Conservation (phyloP, 257 asterid species). For the Leonotis leonurus region DNA sequence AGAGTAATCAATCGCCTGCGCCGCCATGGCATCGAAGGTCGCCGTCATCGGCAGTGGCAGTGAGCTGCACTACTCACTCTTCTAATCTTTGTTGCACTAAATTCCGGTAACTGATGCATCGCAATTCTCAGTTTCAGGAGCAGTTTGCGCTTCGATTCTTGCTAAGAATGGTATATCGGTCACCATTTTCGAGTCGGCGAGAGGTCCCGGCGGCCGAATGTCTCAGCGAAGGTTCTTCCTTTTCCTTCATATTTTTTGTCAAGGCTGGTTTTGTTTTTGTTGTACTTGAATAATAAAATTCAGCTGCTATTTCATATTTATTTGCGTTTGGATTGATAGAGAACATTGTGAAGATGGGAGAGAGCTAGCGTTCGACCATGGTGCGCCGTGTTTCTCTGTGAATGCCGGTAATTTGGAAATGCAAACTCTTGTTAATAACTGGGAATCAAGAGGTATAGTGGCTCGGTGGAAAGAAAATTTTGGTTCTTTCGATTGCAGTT, state of each 20-base stretch:
- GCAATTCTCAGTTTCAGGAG: slow-evolving; percentile 70
- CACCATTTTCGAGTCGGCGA: slow-evolving; percentile 71
- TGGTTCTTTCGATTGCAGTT: slow-evolving; percentile 62
- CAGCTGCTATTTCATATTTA: not conserved
- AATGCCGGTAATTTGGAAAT: slow-evolving; percentile 47
- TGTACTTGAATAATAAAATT: not conserved
- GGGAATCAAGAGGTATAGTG: slow-evolving; percentile 83
- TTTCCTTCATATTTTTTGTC: not conserved
- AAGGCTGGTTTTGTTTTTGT: not conserved
- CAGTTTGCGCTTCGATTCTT: slow-evolving; percentile 77
- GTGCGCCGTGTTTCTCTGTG: slow-evolving; percentile 69
- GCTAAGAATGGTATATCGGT: slow-evolving; percentile 76
- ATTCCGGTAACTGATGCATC: not conserved
- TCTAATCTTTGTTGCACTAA: not conserved
- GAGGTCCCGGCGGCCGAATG: slow-evolving; percentile 98
- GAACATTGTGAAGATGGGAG: slow-evolving; percentile 71
- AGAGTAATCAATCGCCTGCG: not conserved
- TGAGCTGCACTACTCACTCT: slow-evolving; percentile 23
- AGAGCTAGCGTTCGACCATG: slow-evolving; percentile 76
- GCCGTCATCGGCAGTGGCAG: slow-evolving; percentile 93
- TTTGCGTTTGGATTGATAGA: no score
- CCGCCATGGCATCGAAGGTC: slow-evolving; percentile 58
- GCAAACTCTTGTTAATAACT: slow-evolving; percentile 47
- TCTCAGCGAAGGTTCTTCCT: slow-evolving; percentile 66
- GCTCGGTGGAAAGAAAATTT: slow-evolving; percentile 73